Conservation (phyloP, 495 filamentous ascomycete species). For the Cudoniella acicularis region DNA sequence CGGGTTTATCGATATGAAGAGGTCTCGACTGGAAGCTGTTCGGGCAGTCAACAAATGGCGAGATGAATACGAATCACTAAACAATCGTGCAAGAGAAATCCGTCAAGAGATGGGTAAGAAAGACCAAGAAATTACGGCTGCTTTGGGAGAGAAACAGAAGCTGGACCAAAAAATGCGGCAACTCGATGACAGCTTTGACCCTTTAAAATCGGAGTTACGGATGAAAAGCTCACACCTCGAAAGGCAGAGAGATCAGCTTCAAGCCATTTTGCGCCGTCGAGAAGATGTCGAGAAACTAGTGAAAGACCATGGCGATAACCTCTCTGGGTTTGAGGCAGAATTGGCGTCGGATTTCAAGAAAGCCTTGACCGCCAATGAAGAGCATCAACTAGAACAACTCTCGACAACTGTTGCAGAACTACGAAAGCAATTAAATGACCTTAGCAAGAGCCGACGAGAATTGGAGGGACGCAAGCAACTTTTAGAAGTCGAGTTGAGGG, state of each 20-base stretch:
- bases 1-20: conserved; percentile 81
- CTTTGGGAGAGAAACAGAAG: conserved; percentile 77
- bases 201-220: conserved; percentile 68
- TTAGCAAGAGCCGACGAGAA: conserved; percentile 70
- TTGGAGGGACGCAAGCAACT: conserved; percentile 73
- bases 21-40: conserved; percentile 80
- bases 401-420: conserved; percentile 65
- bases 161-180: conserved; percentile 74
- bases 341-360: conserved; percentile 88
- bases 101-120: conserved; percentile 65
- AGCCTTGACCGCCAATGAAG: conserved; percentile 75
- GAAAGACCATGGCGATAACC: conserved; percentile 68
- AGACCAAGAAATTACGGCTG: conserved; percentile 81
- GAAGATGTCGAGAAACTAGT: conserved; percentile 75
- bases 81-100: conserved; percentile 51
- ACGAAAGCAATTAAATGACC: conserved; percentile 66
- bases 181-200: conserved; percentile 78
- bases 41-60: conserved; percentile 71
- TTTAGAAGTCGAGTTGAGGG: conserved; percentile 79
- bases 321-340: conserved; percentile 71
- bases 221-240: conserved; percentile 68
- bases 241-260: conserved; percentile 68
- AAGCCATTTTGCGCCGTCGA: conserved; percentile 60
- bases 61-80: conserved; percentile 61
- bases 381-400: conserved; percentile 70